These are phyloP conservation scores for Protomyces arabidopsidicola DNA, from an alignment of 1,139 yeast genomes.

Conservation along the genomic window DNA sequence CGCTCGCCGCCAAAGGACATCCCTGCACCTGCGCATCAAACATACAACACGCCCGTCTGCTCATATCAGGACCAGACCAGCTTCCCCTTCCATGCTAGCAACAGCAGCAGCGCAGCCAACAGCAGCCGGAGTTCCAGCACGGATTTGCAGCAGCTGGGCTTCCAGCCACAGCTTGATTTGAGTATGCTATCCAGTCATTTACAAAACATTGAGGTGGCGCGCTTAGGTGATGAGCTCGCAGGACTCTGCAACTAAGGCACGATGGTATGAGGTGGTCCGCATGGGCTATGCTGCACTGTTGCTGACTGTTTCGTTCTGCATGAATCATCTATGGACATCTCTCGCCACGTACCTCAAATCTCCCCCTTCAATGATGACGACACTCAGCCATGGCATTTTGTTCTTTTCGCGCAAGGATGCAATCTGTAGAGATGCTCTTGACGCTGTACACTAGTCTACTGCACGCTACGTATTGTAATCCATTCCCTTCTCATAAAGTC, in stretches of 20 bases:
- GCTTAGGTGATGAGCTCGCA: constrained; percentile 21
- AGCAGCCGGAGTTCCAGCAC: background rate
- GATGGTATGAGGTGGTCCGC: too few relatives aligned
- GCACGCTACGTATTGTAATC: too few relatives aligned
- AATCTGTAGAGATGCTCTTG: too few relatives aligned
- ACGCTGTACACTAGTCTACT: too few relatives aligned
- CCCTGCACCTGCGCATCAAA: background rate
- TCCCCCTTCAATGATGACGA: too few relatives aligned
- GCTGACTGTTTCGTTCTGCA: too few relatives aligned
- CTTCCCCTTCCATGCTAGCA: constrained; percentile 4
- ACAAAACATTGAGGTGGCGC: constrained; percentile 14
- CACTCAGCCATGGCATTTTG: too few relatives aligned
- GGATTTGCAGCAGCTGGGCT: background rate
- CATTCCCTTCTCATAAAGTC: too few relatives aligned
- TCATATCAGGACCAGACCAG: constrained; percentile 1
- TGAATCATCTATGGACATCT: too few relatives aligned
- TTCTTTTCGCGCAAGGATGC: too few relatives aligned
- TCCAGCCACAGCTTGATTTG: constrained; percentile 5
- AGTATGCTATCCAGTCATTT: constrained; percentile 5
- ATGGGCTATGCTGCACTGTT: too few relatives aligned
- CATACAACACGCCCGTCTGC: constrained; percentile 1
- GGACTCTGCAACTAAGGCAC: background rate
- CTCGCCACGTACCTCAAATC: too few relatives aligned
- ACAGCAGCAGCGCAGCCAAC: background rate
- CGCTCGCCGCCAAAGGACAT: background rate